phyloP scores from a whole-genome alignment of 2,329 filamentous ascomycete genomes.

The Arthrobotrys musiformis region DNA sequence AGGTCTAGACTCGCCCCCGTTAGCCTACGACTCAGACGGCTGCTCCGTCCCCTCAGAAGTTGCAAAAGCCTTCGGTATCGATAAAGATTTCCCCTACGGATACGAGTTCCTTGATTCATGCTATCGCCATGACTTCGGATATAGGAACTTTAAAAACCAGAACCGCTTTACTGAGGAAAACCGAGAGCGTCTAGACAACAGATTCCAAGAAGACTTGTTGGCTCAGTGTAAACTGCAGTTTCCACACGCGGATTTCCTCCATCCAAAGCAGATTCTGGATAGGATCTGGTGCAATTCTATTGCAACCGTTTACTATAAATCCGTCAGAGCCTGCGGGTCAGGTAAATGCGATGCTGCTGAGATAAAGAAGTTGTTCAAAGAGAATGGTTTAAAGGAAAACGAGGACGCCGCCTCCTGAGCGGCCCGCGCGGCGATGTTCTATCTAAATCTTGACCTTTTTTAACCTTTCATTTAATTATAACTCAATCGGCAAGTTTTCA shows the following conservation, averaged over 20 bases:
- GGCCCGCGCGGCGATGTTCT: too few species aligned
- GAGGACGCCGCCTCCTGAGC: too few species aligned
- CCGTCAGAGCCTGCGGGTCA: constrained; percentile 27
- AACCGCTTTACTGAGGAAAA: constrained; percentile 64
- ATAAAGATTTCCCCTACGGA: constrained; percentile 35
- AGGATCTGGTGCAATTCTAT: constrained; percentile 26
- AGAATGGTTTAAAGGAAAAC: too few species aligned
- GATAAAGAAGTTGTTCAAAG: neutral
- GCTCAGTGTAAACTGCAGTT: constrained; percentile 15
- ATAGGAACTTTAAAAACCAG: constrained; percentile 68
- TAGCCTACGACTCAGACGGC: constrained; percentile 34
- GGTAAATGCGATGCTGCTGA: constrained; percentile 4
- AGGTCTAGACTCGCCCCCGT: neutral
- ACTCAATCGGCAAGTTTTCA: too few species aligned
- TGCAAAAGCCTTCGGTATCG: constrained; percentile 5
- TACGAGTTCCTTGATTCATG: constrained; percentile 60
- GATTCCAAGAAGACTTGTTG: constrained; percentile 62
- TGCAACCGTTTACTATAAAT: constrained; percentile 21
- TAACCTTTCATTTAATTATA: too few species aligned
- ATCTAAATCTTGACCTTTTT: too few species aligned
- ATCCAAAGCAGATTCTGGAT: neutral
- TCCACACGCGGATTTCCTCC: constrained; percentile 3
- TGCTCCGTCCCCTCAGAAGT: constrained; percentile 33
- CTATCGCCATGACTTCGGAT: constrained; percentile 70
- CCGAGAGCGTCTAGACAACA: constrained; percentile 66